A percentile compares a stretch with the other conserved stretches of the same genome.
Conservation (phyloP, 208 protist genomes). For the Vickermania ingenoplastis region DNA sequence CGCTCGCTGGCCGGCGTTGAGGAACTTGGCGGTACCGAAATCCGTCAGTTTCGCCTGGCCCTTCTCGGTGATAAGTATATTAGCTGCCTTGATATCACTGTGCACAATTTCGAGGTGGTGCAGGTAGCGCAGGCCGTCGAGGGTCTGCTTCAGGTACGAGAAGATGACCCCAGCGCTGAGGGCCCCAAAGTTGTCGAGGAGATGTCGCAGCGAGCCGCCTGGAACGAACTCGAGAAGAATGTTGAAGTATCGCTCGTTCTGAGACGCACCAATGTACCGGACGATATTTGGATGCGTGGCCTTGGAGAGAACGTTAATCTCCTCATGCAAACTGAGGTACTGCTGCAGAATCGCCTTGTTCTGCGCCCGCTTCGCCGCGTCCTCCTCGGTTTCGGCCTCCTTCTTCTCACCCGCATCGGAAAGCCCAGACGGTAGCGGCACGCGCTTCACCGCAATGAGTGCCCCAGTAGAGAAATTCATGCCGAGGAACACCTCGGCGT, state of each 20-base stretch:
- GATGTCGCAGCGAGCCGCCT: conserved; percentile 77
- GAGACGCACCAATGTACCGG: conserved; percentile 81
- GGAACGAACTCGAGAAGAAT: conserved; percentile 89
- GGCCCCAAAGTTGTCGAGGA: conserved; percentile 85
- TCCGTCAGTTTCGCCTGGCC: conserved; percentile 82
- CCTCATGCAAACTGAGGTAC: conserved; percentile 79
- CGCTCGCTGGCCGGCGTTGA: conserved; percentile 28
- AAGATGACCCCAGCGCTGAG: conserved; percentile 75
- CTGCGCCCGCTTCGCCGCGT: not conserved
- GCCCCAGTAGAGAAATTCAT: conserved; percentile 87
- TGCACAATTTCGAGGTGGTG: conserved; percentile 86
- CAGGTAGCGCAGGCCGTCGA: conserved; percentile 80
- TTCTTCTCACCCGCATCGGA: conserved; percentile 17
- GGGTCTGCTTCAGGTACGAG: conserved; percentile 70
- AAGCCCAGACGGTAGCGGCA: conserved; percentile 46
- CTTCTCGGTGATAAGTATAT: conserved; percentile 86
- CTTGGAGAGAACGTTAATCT: conserved; percentile 86
- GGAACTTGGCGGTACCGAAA: conserved; percentile 80
- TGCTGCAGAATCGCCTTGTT: conserved; percentile 58
- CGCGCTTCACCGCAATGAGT: conserved; percentile 87
- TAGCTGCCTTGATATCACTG: conserved; percentile 85
- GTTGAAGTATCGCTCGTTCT: conserved; percentile 81
- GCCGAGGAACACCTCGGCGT: conserved; percentile 82
- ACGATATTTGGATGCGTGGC: conserved; percentile 87
- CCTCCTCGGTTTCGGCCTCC: conserved; percentile 22